Conservation (phyloP, 2,329 filamentous ascomycete genomes). For the Paecilomyces formosus region DNA sequence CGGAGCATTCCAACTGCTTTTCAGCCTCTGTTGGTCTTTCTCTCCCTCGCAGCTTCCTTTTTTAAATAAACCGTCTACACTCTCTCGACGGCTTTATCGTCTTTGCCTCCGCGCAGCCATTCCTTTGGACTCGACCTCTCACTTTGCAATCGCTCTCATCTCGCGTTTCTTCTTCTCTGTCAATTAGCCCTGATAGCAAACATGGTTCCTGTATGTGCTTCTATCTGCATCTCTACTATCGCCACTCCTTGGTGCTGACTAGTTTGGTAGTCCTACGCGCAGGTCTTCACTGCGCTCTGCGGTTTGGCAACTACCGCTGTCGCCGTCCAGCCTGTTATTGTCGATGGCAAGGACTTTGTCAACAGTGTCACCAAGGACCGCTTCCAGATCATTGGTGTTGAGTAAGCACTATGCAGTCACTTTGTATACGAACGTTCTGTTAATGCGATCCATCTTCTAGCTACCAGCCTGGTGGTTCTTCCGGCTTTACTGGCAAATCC, state of each 20-base stretch:
- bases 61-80: not conserved
- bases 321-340: slow-evolving; percentile 50
- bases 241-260: not conserved
- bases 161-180: not conserved
- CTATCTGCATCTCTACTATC: not conserved
- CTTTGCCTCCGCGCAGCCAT: not conserved
- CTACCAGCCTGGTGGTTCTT: slow-evolving; percentile 57
- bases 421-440: slow-evolving; percentile 7
- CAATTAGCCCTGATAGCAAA: not conserved
- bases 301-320: slow-evolving; percentile 38
- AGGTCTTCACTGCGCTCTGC: slow-evolving; percentile 32
- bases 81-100: not conserved
- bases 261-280: slow-evolving; percentile 19
- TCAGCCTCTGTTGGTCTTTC: not conserved
- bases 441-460: slow-evolving; percentile 23
- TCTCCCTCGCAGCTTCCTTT: not conserved
- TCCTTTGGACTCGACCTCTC: not conserved
- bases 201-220: not conserved
- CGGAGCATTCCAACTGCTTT: not conserved
- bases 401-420: slow-evolving; percentile 32
- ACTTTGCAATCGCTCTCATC: not conserved
- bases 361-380: slow-evolving; percentile 51
- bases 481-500: slow-evolving; percentile 45
- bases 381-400: slow-evolving; percentile 56
- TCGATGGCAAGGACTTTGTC: slow-evolving; percentile 55